Evolutionary conservation across 1,284 basidiomycete species (phyloP), one percentile per base, ranked within the genome.

Genomic region (Microbotryum scabiosae): DNA sequence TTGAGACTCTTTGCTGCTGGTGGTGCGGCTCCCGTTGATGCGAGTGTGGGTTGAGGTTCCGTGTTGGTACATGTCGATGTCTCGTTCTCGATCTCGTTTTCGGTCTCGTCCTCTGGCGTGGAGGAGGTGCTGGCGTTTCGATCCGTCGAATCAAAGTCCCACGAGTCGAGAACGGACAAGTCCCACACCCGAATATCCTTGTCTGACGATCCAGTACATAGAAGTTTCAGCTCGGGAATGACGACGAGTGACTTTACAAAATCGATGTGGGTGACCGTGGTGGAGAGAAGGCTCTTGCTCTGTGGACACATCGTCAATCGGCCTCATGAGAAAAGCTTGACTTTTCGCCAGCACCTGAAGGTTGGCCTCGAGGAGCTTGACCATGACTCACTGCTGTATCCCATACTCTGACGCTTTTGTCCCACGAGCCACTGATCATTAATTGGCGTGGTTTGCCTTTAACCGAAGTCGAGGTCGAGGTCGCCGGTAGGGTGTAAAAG

Each of bases 131-230:
- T 20, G 9, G 45, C 3, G 49, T 55, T 12, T 41, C 36, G 36
- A 18, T 41, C 36, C 36, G 36, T 18, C 5, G 30, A 46, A 18
- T 30, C 18, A 36, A 49, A 18, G 81, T 81, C 28, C 84, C 73
- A 70, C 16, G 20, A 48, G 50, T 41, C 75, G 59, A 43, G 72
- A 41, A 18, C 14, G 6, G 58, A 46, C 18, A 78, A 72, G 61
- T 79, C 90, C 92, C 93, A 97, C 63, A 97, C 79, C 62, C 90
- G 83, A 51, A 93, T 79, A 18, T 85, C 83, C 70, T 92, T 91
- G 75, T 98, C 94, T 8, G 93, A 96, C 25, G 90, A 85, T 20
- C 88, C 88, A 0, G 92, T 93, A 9, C 93, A 78, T 28, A 97
- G 76, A 18, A 92, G 75, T 5, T 80, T 76, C 9, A 84, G 77